Percentiles rank a stretch among this genome's conserved stretches.
Conservation (phyloP, 2,329 filamentous ascomycete species). For the Phyllosticta citribraziliensis region DNA sequence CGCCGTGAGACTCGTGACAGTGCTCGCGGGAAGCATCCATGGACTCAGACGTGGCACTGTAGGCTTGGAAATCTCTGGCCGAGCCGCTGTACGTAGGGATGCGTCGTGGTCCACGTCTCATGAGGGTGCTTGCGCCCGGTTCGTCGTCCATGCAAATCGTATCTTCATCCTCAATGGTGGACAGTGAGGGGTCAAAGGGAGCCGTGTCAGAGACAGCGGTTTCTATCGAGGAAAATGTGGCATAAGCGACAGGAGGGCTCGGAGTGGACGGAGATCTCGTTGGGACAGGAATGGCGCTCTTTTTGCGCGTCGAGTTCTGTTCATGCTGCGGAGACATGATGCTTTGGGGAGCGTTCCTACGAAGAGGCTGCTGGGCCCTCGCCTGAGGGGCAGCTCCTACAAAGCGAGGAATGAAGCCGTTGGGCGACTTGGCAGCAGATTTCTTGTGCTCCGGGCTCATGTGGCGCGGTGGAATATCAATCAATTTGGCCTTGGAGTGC, state of each 20-base stretch:
- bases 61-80: background rate
- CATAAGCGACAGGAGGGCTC: background rate
- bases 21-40: background rate
- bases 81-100: background rate
- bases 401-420: constrained; percentile 1
- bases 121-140: background rate
- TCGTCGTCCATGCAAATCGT: background rate
- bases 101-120: constrained; percentile 5
- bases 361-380: background rate
- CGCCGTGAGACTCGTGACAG: no score
- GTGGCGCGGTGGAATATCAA: constrained; percentile 2
- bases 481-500: background rate
- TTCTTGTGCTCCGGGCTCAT: background rate
- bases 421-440: background rate
- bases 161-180: constrained; percentile 5
- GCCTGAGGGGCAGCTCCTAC: background rate
- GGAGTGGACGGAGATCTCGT: background rate
- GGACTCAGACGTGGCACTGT: background rate
- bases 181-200: background rate
- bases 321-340: background rate
- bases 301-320: background rate
- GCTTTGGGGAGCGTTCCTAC: background rate
- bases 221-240: background rate
- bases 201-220: background rate
- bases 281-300: constrained; percentile 3